Conservation (phyloP, 2,329 filamentous ascomycete genomes). For the Cadophora malorum region DNA sequence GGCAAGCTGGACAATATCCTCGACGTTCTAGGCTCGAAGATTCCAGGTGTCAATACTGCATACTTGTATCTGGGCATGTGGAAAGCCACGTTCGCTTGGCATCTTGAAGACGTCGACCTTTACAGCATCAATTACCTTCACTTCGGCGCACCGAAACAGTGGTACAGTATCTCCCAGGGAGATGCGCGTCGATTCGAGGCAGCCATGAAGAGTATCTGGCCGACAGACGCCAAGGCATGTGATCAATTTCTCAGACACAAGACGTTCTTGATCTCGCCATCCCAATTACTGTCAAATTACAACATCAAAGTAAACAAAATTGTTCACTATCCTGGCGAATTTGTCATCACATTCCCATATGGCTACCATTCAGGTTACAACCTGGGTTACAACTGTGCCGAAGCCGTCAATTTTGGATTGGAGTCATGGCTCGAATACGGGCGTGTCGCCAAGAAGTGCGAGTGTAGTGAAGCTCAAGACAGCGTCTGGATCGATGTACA, state of each 20-base stretch:
- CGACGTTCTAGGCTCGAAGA: slow-evolving; percentile 92
- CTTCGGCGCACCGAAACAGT: slow-evolving; percentile 97
- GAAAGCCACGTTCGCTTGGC: slow-evolving; percentile 99
- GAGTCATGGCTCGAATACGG: slow-evolving; percentile 96
- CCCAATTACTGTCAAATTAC: slow-evolving; percentile 83
- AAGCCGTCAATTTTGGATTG: slow-evolving; percentile 97
- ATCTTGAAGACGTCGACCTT: slow-evolving; percentile 96
- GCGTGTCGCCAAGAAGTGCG: slow-evolving; percentile 93
- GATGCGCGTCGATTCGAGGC: slow-evolving; percentile 92
- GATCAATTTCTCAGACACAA: slow-evolving; percentile 97
- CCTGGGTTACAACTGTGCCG: slow-evolving; percentile 96
- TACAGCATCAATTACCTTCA: slow-evolving; percentile 99
- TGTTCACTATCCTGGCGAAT: slow-evolving; percentile 95
- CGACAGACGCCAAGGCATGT: slow-evolving; percentile 92
- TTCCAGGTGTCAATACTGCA: slow-evolving; percentile 96
- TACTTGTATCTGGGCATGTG: slow-evolving; percentile 99
- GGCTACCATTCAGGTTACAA: slow-evolving; percentile 99
- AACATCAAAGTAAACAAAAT: slow-evolving; percentile 96
- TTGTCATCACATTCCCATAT: slow-evolving; percentile 98
- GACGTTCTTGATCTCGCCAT: slow-evolving; percentile 93
- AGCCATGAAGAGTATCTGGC: slow-evolving; percentile 96
- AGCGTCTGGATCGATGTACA: slow-evolving; percentile 98
- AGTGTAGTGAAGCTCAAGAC: slow-evolving; percentile 93
- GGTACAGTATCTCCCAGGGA: slow-evolving; percentile 98
- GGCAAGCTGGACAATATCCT: slow-evolving; percentile 93